These are phyloP conservation scores for Phytophthora cactorum DNA, from an alignment of 352 stramenopile species.

Conservation along the genomic window DNA sequence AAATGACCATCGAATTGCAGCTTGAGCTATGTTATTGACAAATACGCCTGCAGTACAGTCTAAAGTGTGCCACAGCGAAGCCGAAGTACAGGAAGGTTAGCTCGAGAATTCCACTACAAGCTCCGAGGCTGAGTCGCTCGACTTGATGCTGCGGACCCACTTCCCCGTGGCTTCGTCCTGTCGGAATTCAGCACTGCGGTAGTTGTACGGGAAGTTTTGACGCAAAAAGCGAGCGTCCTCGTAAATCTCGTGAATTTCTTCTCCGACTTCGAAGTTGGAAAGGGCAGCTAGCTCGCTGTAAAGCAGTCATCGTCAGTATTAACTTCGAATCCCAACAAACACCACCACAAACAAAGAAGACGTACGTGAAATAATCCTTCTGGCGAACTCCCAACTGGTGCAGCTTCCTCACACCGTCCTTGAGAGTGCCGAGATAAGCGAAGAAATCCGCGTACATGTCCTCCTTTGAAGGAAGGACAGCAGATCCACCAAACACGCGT, in stretches of 20 bases:
- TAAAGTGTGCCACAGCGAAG: neutral
- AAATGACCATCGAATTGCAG: neutral
- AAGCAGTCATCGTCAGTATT: neutral
- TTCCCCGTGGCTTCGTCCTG: conserved; percentile 48
- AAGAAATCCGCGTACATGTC: conserved; percentile 77
- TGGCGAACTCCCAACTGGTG: conserved; percentile 66
- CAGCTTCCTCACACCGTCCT: conserved; percentile 63
- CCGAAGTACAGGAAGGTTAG: conserved; percentile 2
- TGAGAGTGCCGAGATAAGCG: conserved; percentile 45
- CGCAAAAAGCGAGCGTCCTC: conserved; percentile 64
- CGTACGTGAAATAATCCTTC: conserved; percentile 60
- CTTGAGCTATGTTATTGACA: neutral
- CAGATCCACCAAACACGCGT: conserved; percentile 52
- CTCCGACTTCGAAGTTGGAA: conserved; percentile 47
- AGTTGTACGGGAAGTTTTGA: conserved; percentile 64
- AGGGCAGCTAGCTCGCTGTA: conserved; percentile 45
- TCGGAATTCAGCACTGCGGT: conserved; percentile 63
- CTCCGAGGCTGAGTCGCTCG: conserved; percentile 23
- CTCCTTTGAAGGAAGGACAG: conserved; percentile 59
- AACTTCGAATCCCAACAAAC: conserved; percentile 1
- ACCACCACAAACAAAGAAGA: neutral
- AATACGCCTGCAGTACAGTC: neutral
- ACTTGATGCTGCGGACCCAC: conserved; percentile 49
- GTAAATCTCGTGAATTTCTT: conserved; percentile 71
- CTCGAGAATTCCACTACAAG: conserved; percentile 38